Evolutionary conservation across 2,329 filamentous ascomycete species (phyloP).

Genomic region (Elsinoe batatas): DNA sequence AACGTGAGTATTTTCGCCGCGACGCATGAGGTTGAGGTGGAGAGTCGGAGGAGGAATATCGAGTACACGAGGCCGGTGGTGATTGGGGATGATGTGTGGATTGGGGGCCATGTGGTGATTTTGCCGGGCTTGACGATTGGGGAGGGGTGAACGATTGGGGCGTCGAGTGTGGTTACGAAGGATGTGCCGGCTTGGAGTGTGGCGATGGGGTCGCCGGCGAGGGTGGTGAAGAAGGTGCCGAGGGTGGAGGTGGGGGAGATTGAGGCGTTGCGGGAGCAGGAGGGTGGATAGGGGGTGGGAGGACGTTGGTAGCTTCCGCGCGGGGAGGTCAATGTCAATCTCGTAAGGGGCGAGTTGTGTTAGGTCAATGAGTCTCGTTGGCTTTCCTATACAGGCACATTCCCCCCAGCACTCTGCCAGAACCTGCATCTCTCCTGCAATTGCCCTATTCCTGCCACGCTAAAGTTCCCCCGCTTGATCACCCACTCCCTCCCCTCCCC

Average conservation of each 20-base stretch:
- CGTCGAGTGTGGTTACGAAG: conserved; percentile 76
- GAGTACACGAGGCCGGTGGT: conserved; percentile 41
- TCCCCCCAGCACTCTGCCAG: conserved; percentile 30
- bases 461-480: conserved; percentile 40
- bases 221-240: conserved; percentile 28
- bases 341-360: too few relatives aligned
- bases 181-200: conserved; percentile 31
- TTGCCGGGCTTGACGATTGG: conserved; percentile 72
- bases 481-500: conserved; percentile 38
- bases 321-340: too few relatives aligned
- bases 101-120: conserved; percentile 61
- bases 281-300: too few relatives aligned
- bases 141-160: conserved; percentile 61
- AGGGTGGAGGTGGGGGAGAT: conserved; percentile 11
- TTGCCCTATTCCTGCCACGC: conserved; percentile 28
- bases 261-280: not conserved
- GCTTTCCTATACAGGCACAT: not conserved
- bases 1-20: conserved; percentile 45
- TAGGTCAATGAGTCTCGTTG: too few relatives aligned
- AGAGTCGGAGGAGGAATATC: conserved; percentile 37
- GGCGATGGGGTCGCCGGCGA: conserved; percentile 31
- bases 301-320: too few relatives aligned
- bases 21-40: conserved; percentile 43
- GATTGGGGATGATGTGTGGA: conserved; percentile 73
- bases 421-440: conserved; percentile 44